A percentile compares a stretch with the other conserved stretches of the same genome.
These are phyloP conservation scores for Citrus hindsii DNA, from an alignment of 345 rosid species.

Conservation along the genomic window DNA sequence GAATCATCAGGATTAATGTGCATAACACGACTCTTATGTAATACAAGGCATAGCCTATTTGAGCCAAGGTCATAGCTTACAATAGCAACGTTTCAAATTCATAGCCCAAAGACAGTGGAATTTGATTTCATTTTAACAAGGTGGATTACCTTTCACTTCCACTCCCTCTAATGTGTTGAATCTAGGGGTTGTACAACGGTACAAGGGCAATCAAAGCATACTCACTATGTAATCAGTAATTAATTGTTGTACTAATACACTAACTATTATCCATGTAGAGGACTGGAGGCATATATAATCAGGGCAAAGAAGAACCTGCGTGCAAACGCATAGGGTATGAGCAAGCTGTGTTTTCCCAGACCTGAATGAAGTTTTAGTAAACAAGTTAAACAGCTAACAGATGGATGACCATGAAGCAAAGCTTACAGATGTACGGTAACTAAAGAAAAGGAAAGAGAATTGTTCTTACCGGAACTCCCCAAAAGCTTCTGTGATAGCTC, in stretches of 20 bases:
- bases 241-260: neutral
- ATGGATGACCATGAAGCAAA: conserved; percentile 6
- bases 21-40: neutral
- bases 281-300: neutral
- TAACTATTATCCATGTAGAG: neutral
- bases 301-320: conserved; percentile 56
- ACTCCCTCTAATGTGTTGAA: neutral
- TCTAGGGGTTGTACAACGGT: neutral
- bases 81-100: too few relatives aligned
- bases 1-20: neutral
- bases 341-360: conserved; percentile 94
- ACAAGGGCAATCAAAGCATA: neutral
- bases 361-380: conserved; percentile 34
- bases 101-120: too few relatives aligned
- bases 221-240: neutral
- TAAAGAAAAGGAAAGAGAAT: neutral
- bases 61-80: neutral
- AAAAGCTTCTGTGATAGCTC: conserved; percentile 85
- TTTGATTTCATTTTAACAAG: neutral
- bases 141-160: neutral
- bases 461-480: conserved; percentile 78
- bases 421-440: neutral
- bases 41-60: too few relatives aligned
- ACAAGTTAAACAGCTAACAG: neutral
- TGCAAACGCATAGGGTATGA: conserved; percentile 77